These are phyloP conservation scores for Nakataea oryzae DNA, from an alignment of 2,329 filamentous ascomycete genomes.

Conservation along the genomic window DNA sequence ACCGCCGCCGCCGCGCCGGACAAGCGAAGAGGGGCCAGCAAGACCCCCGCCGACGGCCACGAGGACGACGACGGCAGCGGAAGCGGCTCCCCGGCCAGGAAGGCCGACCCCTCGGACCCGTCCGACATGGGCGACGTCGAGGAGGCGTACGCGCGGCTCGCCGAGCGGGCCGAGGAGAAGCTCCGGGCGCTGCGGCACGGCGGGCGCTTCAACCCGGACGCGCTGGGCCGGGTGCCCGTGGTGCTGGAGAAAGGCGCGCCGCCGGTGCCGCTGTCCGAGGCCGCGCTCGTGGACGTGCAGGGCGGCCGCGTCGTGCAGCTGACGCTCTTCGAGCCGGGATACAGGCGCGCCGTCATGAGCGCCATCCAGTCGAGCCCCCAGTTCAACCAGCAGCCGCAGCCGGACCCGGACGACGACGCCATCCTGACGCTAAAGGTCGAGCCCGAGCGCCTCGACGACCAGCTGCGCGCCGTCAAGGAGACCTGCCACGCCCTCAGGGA, in stretches of 20 bases:
- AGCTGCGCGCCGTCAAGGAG: constrained; percentile 31
- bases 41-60: background rate
- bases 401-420: constrained; percentile 45
- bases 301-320: constrained; percentile 13
- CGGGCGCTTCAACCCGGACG: constrained; percentile 10
- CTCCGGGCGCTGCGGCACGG: constrained; percentile 10
- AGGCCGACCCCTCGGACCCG: constrained; percentile 6
- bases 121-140: constrained; percentile 12
- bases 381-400: constrained; percentile 30
- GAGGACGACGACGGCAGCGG: constrained; percentile 2
- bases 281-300: constrained; percentile 11
- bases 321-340: constrained; percentile 11
- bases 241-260: background rate
- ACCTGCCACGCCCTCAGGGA: constrained; percentile 40
- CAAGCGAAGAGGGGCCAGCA: no score
- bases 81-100: background rate
- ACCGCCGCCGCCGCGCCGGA: background rate
- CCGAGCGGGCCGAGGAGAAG: constrained; percentile 10
- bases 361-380: constrained; percentile 10
- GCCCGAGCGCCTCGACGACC: constrained; percentile 37
- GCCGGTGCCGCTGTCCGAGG: constrained; percentile 10
- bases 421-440: constrained; percentile 46
- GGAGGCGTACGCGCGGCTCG: constrained; percentile 10
- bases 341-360: constrained; percentile 11
- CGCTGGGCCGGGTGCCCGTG: constrained; percentile 9